Percentiles rank a stretch among this genome's conserved stretches.
Conservation (phyloP, 2,329 filamentous ascomycete species). For the Fusarium praegraminearum region DNA sequence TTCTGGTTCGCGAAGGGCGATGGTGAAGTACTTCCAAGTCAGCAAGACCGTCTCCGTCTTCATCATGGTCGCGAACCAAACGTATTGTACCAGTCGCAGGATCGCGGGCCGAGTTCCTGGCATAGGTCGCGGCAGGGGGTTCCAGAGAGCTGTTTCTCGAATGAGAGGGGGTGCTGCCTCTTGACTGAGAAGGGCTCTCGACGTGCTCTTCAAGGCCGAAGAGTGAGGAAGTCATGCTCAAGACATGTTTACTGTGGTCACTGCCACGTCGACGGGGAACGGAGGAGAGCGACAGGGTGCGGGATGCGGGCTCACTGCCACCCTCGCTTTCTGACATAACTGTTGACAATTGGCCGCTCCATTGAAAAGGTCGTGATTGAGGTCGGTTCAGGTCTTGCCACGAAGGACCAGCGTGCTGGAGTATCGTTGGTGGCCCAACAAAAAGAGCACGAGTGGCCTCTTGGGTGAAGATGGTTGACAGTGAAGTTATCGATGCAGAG, state of each 20-base stretch:
- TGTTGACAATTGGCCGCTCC: conserved; percentile 73
- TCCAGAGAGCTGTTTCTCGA: conserved; percentile 63
- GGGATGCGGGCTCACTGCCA: conserved; percentile 62
- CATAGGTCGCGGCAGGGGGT: conserved; percentile 60
- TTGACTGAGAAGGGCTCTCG: conserved; percentile 54
- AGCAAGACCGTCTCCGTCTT: conserved; percentile 72
- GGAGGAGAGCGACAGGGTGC: conserved; percentile 60
- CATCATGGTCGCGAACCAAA: conserved; percentile 69
- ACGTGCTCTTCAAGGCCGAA: conserved; percentile 57
- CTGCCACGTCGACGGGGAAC: conserved; percentile 61
- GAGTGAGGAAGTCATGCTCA: conserved; percentile 69
- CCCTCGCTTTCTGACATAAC: conserved; percentile 72
- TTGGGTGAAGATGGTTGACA: conserved; percentile 66
- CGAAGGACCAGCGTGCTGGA: conserved; percentile 44
- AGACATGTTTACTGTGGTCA: conserved; percentile 66
- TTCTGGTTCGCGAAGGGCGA: conserved; percentile 65
- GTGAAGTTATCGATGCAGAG: conserved; percentile 66
- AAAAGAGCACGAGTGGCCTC: conserved; percentile 57
- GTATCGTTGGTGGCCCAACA: conserved; percentile 45
- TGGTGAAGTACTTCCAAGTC: conserved; percentile 67
- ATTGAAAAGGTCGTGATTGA: conserved; percentile 63
- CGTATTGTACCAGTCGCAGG: conserved; percentile 54
- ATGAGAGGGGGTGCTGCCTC: conserved; percentile 54
- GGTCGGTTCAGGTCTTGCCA: conserved; percentile 41
- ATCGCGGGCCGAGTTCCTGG: conserved; percentile 54